These are phyloP conservation scores for Mikania micrantha DNA, from an alignment of 129 eudicot genomes.

Conservation along the genomic window DNA sequence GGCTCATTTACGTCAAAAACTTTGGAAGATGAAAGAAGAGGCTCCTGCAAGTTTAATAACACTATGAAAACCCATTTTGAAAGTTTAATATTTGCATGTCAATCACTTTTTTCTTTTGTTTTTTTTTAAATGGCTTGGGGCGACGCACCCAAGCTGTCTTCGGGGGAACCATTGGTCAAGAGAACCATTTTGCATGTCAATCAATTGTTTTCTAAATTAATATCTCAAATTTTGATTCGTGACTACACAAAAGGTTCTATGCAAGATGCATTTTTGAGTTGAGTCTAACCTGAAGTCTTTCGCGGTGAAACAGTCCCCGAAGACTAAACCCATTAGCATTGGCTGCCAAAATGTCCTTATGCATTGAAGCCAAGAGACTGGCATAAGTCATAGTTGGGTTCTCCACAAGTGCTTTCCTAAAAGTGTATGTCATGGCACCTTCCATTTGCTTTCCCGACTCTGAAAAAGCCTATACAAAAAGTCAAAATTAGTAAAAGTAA, in stretches of 20 bases:
- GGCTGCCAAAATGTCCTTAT: background rate
- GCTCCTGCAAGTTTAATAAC: background rate
- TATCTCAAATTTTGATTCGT: too few relatives aligned
- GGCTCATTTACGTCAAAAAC: background rate
- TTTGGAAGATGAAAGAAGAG: background rate
- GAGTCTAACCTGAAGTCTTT: background rate
- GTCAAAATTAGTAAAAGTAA: background rate
- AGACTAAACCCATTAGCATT: background rate
- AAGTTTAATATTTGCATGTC: background rate
- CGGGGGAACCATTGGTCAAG: too few relatives aligned
- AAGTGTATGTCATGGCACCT: too few relatives aligned
- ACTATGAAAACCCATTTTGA: background rate
- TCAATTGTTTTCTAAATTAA: too few relatives aligned
- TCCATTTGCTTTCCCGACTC: slow-evolving; percentile 47
- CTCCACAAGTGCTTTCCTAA: too few relatives aligned
- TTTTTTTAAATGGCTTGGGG: too few relatives aligned
- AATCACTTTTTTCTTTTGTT: too few relatives aligned
- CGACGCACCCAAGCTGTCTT: too few relatives aligned
- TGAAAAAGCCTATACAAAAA: slow-evolving; percentile 51
- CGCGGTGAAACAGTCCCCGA: background rate
- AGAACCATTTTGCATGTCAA: too few relatives aligned
- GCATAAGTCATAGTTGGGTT: too few relatives aligned
- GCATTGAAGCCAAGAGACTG: background rate
- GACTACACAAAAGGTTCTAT: too few relatives aligned
- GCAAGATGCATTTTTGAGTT: too few relatives aligned